Evolutionary conservation across 345 rosid genomes (phyloP).

Genomic region (Ailanthus altissimus): DNA sequence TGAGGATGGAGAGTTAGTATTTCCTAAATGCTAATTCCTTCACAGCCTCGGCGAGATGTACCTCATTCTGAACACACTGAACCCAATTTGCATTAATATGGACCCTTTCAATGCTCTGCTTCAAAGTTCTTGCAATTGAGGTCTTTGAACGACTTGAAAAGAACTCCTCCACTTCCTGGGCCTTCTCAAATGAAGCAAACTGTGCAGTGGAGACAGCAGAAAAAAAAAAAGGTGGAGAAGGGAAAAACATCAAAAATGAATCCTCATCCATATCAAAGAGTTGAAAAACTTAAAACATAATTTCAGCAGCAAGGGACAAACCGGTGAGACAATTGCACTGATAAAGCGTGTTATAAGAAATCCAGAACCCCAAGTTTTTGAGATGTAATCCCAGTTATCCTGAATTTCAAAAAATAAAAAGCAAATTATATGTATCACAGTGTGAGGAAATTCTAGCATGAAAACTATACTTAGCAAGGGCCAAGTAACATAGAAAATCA

Average conservation of each 20-base stretch:
- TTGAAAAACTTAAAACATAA: not conserved
- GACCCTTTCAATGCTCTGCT: slow-evolving; percentile 85
- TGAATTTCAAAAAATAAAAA: slow-evolving; percentile 25
- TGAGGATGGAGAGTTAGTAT: slow-evolving; percentile 21
- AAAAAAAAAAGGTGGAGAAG: not conserved
- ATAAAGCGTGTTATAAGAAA: slow-evolving; percentile 71
- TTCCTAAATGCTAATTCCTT: slow-evolving; percentile 48
- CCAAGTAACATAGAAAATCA: not conserved
- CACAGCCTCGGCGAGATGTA: slow-evolving; percentile 45
- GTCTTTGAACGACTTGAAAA: slow-evolving; percentile 61
- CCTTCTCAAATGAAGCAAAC: slow-evolving; percentile 89
- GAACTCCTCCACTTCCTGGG: slow-evolving; percentile 78
- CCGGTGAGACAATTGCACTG: slow-evolving; percentile 77
- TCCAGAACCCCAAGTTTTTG: slow-evolving; percentile 70
- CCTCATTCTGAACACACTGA: slow-evolving; percentile 62
- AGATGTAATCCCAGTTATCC: slow-evolving; percentile 81
- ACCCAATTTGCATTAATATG: slow-evolving; percentile 81
- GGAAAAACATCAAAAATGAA: not conserved
- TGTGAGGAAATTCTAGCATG: not conserved
- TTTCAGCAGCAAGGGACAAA: slow-evolving; percentile 26
- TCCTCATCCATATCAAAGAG: not conserved
- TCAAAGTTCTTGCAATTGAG: slow-evolving; percentile 77
- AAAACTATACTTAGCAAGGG: not conserved
- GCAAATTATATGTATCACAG: not conserved
- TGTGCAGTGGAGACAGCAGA: slow-evolving; percentile 24